Evolutionary conservation across 2,329 filamentous ascomycete species (phyloP), one percentile per base, ranked within the genome.

Genomic region (Byssoonygena ceratinophila): DNA sequence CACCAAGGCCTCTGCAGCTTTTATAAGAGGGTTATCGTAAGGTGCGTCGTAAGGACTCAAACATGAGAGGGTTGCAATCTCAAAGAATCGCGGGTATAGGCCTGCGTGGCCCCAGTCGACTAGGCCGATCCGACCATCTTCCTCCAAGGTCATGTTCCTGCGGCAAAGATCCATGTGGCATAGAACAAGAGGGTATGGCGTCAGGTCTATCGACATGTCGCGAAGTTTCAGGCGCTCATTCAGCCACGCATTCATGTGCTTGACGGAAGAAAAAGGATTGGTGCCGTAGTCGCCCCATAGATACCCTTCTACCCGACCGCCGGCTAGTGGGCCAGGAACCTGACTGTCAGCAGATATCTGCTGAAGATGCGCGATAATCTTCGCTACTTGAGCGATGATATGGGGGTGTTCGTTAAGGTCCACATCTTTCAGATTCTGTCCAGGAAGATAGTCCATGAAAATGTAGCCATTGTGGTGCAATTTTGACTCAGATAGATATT

Each of bases 41-140:
- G 62, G 56, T 44, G 59, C 58, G 47, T 36, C 54, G 22, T 58
- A 23, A 22, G 55, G 59, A 27, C 53, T 34, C n/a, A n/a, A n/a
- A n/a, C n/a, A n/a, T n/a, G n/a, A n/a, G 39, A 62, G 51, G 23
- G 47, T 53, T n/a, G 56, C 57, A 22, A 57, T 36, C 51, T 64
- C 60, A 46, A 58, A 63, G 40, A 61, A 60, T 1, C 54, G 57
- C 9, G 59, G 59, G 50, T 54, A 64, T 46, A 64, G 54, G 7
- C 59, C 58, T 32, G 60, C 56, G 53, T 40, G 23, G 18, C 4
- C 40, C 40, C 40, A 44, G 40, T 44, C 40, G 27, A 44, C 22
- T 3, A 29, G 12, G 9, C 23, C 27, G 27, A 27, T 3, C 9
- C 22, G 4, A 12, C 23, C 23, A 14, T 27, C 12, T 12, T 29